Conservation (phyloP, 139 green algal species). For the Eudorina sp. region DNA sequence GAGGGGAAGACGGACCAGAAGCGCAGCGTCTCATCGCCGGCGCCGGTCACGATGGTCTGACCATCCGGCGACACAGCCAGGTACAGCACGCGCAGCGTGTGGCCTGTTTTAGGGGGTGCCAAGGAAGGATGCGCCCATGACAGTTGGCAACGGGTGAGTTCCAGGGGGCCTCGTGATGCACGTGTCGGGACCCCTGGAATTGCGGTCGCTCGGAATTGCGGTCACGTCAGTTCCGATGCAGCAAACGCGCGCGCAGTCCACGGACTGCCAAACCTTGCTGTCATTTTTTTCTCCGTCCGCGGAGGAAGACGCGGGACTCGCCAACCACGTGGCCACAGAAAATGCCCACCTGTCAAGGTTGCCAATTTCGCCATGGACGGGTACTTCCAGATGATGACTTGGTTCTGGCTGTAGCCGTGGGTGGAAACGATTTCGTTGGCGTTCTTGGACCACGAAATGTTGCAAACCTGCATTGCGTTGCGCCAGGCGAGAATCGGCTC, state of each 20-base stretch:
- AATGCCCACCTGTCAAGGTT: conserved; percentile 82
- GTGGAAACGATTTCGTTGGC: conserved; percentile 98
- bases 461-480: conserved; percentile 93
- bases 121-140: not conserved
- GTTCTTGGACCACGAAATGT: conserved; percentile 96
- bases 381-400: conserved; percentile 94
- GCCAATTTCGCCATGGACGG: conserved; percentile 91
- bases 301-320: no score
- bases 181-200: no score
- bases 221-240: no score
- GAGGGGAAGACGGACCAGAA: conserved; percentile 96
- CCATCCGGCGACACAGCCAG: conserved; percentile 95
- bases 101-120: conserved; percentile 64
- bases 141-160: no score
- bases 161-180: no score
- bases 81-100: conserved; percentile 96
- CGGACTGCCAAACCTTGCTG: no score
- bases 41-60: conserved; percentile 98
- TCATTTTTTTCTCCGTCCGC: no score
- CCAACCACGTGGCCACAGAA: no score
- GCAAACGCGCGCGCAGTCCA: no score
- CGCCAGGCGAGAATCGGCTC: no score
- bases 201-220: no score
- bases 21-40: conserved; percentile 93
- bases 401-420: conserved; percentile 98